Conservation (phyloP, 2,329 filamentous ascomycete genomes). For the Monosporascus cannonballus region DNA sequence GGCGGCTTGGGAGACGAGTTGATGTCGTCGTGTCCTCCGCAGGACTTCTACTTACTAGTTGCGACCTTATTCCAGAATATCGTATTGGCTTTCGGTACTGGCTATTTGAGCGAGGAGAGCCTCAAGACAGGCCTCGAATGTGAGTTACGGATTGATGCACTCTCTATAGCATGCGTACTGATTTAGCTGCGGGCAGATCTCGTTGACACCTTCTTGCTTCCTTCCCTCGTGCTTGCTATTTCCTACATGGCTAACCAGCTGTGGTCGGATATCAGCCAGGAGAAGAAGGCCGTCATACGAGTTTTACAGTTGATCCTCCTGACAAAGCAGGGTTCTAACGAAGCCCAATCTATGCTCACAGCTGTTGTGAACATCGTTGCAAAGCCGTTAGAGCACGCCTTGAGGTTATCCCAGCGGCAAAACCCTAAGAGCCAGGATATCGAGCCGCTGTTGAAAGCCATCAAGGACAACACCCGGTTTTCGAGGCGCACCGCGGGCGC, state of each 20-base stretch:
- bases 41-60: constrained; percentile 75
- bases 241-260: constrained; percentile 66
- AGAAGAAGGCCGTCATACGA: constrained; percentile 63
- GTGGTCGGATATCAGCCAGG: constrained; percentile 55
- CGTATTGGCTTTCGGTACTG: constrained; percentile 61
- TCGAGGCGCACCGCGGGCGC: constrained; percentile 57
- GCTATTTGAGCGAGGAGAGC: constrained; percentile 60
- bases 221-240: constrained; percentile 68
- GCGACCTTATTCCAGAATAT: constrained; percentile 73
- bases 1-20: constrained; percentile 72
- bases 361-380: constrained; percentile 68
- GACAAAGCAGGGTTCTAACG: constrained; percentile 63
- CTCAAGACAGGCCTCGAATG: constrained; percentile 73
- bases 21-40: constrained; percentile 74
- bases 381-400: constrained; percentile 59
- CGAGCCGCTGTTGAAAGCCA: constrained; percentile 59
- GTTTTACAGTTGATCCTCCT: constrained; percentile 68
- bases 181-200: constrained; percentile 47
- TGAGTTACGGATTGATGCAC: constrained; percentile 32
- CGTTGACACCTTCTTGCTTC: constrained; percentile 74
- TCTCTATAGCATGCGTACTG: constrained; percentile 11
- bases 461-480: constrained; percentile 53
- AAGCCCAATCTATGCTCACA: constrained; percentile 64
- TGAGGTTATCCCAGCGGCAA: constrained; percentile 60
- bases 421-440: constrained; percentile 64